phyloP scores from a whole-genome alignment of 2,329 filamentous ascomycete genomes.

The Sclerotinia minor region DNA sequence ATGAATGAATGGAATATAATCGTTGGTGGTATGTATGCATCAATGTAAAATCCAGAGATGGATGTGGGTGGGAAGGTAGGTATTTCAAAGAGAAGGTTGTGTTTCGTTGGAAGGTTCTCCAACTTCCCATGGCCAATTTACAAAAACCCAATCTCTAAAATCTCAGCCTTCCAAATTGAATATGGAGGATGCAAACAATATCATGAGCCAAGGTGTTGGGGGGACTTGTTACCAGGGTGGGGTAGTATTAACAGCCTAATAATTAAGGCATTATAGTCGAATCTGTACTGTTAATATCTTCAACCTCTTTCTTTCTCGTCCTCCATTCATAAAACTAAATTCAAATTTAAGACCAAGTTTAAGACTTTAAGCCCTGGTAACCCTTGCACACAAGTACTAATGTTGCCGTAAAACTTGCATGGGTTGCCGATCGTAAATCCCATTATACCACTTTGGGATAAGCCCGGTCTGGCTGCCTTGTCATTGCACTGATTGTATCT shows the following conservation, averaged over 20 bases:
- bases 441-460: not conserved
- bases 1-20: not conserved
- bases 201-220: too few relatives aligned
- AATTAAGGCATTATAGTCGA: too few relatives aligned
- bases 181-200: not conserved
- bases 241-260: too few relatives aligned
- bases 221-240: too few relatives aligned
- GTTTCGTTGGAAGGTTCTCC: too few relatives aligned
- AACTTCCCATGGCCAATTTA: not conserved
- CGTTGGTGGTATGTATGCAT: not conserved
- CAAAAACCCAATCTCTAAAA: not conserved
- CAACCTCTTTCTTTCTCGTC: too few relatives aligned
- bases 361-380: not conserved
- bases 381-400: not conserved
- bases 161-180: not conserved
- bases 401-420: not conserved
- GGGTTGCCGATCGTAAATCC: not conserved
- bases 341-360: not conserved
- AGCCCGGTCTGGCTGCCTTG: not conserved
- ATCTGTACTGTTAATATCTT: too few relatives aligned
- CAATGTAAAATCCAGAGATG: not conserved
- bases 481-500: conserved; percentile 11
- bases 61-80: not conserved
- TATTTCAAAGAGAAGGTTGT: not conserved
- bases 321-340: not conserved